Evolutionary conservation across 1,139 yeast species (phyloP).

Genomic region (Zygosaccharomyces pseudobailii): DNA sequence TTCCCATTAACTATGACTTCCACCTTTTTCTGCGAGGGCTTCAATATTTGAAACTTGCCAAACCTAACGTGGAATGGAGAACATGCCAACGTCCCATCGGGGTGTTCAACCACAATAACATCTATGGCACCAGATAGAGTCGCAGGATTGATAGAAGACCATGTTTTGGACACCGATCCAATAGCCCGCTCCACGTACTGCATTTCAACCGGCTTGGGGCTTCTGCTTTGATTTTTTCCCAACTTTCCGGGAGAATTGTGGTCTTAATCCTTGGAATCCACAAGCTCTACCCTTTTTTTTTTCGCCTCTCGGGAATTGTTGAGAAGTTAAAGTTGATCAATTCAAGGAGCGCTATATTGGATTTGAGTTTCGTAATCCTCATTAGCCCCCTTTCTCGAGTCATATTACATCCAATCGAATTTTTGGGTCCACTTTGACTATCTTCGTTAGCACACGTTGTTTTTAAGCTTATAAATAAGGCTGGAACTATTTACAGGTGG

Average conservation of each 20-base stretch:
- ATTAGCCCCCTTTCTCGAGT: no score
- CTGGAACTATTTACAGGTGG: conserved; percentile 2
- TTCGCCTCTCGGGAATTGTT: conserved; percentile 3
- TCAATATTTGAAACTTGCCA: conserved; percentile 85
- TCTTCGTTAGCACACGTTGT: neutral
- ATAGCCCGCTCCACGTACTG: conserved; percentile 96
- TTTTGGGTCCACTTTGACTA: neutral
- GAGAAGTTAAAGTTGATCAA: conserved; percentile 3
- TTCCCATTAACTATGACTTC: conserved; percentile 81
- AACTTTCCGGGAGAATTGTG: neutral
- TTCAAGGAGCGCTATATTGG: neutral
- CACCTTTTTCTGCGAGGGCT: conserved; percentile 96
- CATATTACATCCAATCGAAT: no score
- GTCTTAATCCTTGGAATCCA: neutral
- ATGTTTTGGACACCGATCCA: conserved; percentile 90
- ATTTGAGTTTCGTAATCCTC: no score
- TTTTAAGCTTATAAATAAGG: neutral
- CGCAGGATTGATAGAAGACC: conserved; percentile 96
- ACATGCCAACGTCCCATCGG: conserved; percentile 75
- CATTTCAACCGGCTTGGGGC: conserved; percentile 42
- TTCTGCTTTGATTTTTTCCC: neutral
- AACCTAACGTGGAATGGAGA: conserved; percentile 96
- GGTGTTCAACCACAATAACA: conserved; percentile 92
- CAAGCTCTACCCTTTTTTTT: neutral
- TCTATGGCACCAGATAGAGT: conserved; percentile 97